Base-by-base conservation (phyloP, 176 grass and related monocot species). In the Lolium rigidum region DNA sequence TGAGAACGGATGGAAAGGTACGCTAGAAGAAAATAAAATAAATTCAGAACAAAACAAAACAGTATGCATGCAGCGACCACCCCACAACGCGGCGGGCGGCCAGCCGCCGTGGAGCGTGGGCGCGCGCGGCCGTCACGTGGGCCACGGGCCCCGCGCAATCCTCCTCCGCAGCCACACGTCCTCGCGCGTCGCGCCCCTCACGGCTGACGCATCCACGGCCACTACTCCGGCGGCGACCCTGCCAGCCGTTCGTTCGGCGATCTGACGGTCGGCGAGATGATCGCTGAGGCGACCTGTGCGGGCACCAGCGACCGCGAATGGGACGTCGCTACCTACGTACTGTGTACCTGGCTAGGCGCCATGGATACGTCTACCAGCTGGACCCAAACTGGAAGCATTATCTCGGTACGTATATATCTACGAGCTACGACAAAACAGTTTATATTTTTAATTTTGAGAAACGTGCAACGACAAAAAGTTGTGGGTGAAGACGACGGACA, bases 1-100 rank as follows among this genome's bases (percentile, higher is more conserved):
- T 74, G 67, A 64, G 56, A 87, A 87, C 66, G 55, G 64, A 46
- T 65, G 25, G 12, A 65, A 65, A 71, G 22, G 15, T 38, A 2
- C 26, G 2, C 26, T 28, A 10, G 10, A 0, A 7, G 11, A 35
- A 1, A 28, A 28, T 28, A 28, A 28, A 28, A 28, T 28, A 28
- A 7, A 1, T 3, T 7, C 31, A 31, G 8, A 9, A 70, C 55
- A 43, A 7, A 7, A 43, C 6, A 43, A 43, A 43, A 8, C 2
- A 1, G 20, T 10, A 64, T 9, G 26, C 18, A 35, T 15, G 26
- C 18, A 35, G 17, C 5, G n/a, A n/a, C n/a, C n/a, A n/a, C n/a
- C 70, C 85, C 86, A 44, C 58, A 1, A 21, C 55, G 57, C 39
- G 38, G 10, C 7, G 14, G 60, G 2, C 22, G 2, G 24, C 22